Percentiles rank a stretch among this genome's conserved stretches.
phyloP scores from a whole-genome alignment of 139 green algal genomes.

The Haematococcus sp. region DNA sequence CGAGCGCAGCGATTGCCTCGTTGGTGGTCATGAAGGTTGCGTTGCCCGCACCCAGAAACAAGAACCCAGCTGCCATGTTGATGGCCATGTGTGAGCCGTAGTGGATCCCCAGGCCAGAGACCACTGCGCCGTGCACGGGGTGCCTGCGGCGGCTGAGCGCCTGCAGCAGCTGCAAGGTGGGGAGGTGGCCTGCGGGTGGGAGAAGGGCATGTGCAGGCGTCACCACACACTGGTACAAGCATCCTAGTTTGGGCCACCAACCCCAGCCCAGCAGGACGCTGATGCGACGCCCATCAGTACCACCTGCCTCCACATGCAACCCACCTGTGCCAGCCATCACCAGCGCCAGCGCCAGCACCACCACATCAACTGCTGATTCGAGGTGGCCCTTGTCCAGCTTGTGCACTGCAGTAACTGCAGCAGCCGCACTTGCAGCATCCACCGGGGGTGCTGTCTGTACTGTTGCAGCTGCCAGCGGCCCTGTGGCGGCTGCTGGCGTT shows the following conservation, averaged over 20 bases:
- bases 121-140: slow-evolving; percentile 9
- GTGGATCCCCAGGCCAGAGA: slow-evolving; percentile 34
- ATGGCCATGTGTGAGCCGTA: slow-evolving; percentile 88
- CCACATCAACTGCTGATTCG: slow-evolving; percentile 59
- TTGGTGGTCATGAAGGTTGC: slow-evolving; percentile 76
- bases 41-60: slow-evolving; percentile 82
- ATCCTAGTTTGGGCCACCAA: neutral
- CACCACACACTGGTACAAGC: neutral
- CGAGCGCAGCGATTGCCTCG: slow-evolving; percentile 75
- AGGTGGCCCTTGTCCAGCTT: slow-evolving; percentile 46
- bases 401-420: slow-evolving; percentile 10
- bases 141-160: slow-evolving; percentile 38
- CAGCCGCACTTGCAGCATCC: neutral
- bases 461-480: slow-evolving; percentile 7
- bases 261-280: neutral
- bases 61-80: slow-evolving; percentile 59
- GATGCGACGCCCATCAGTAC: too few relatives aligned
- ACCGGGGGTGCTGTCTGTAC: slow-evolving; percentile 18
- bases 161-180: slow-evolving; percentile 82
- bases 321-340: slow-evolving; percentile 91
- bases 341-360: slow-evolving; percentile 69
- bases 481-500: slow-evolving; percentile 7
- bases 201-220: neutral
- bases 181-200: slow-evolving; percentile 65
- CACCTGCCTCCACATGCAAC: too few relatives aligned